These are phyloP conservation scores for Phytophthora quininea DNA, from an alignment of 352 stramenopile genomes.

Conservation along the genomic window DNA sequence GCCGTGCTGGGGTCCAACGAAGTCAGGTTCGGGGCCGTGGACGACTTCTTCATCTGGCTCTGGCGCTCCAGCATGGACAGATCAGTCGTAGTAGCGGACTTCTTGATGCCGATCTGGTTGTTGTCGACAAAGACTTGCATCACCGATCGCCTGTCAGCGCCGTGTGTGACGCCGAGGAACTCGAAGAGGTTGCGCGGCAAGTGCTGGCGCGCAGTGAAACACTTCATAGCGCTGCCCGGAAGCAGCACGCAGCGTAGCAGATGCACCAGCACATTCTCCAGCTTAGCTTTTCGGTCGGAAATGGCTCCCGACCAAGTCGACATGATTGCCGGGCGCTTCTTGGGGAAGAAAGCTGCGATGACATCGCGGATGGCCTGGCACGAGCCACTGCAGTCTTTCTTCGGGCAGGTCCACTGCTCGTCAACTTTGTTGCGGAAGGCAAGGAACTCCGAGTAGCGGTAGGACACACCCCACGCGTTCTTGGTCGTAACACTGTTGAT, in stretches of 20 bases:
- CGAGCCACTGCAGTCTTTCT: constrained; percentile 60
- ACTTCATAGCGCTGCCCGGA: constrained; percentile 78
- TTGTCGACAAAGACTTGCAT: constrained; percentile 76
- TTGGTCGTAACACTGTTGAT: constrained; percentile 55
- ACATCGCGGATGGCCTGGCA: constrained; percentile 77
- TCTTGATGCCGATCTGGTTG: constrained; percentile 42
- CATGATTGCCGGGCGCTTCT: constrained; percentile 51
- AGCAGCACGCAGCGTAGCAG: constrained; percentile 67
- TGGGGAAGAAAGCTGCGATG: constrained; percentile 62
- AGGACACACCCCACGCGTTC: constrained; percentile 56
- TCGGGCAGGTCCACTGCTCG: constrained; percentile 58
- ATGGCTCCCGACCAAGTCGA: constrained; percentile 46
- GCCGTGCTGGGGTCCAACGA: constrained; percentile 21
- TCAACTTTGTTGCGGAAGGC: constrained; percentile 62
- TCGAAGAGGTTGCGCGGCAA: constrained; percentile 59
- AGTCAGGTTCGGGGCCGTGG: constrained; percentile 30
- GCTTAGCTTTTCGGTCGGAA: constrained; percentile 55
- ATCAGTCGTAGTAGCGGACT: constrained; percentile 29
- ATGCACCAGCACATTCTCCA: constrained; percentile 67
- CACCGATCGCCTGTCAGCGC: constrained; percentile 60
- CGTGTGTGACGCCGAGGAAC: constrained; percentile 64
- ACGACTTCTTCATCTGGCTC: constrained; percentile 37
- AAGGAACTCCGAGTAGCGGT: constrained; percentile 72
- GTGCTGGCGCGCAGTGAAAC: constrained; percentile 46
- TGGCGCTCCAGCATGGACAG: constrained; percentile 35